Base-by-base conservation (phyloP, 345 rosid species). In the Syzygium grande region DNA sequence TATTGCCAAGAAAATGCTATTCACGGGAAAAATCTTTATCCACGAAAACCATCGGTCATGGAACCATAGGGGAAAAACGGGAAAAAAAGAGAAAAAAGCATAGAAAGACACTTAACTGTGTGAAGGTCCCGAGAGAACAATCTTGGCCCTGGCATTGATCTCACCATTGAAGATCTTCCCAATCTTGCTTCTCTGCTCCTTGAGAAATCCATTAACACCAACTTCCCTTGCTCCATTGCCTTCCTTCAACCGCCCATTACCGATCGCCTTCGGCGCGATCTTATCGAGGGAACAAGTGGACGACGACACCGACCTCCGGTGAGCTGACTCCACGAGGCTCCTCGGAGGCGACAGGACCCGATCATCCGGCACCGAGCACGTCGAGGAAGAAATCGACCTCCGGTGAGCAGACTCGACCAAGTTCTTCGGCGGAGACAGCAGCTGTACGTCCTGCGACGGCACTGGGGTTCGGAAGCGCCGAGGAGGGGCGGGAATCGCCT, bases 91-190 rank as follows among this genome's bases (percentile, higher is more conserved):
- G 29, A 19, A 52, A n/a, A 19, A 53, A 17, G 7, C 51, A 51
- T 52, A 52, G 59, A 53, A 38, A 27, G 86, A n/a, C 13, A 86
- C 94, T 88, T 54, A 91, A 95, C 97, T 94, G 92, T 94, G 92
- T 80, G 96, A 90, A 89, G 93, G 93, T 43, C 90, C 93, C 52
- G 97, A 93, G 87, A 95, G 94, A 88, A 95, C 88, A 84, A 95
- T 88, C 87, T 87, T 95, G 68, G 91, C 94, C 92, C 88, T 93
- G 54, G 86, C 88, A 87, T 89, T 79, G 86, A 87, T 38, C 84
- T 91, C 91, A 17, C 92, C 91, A 51, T 87, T 90, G 86, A 92
- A 77, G 29, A 94, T 89, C 90, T 87, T 92, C 49, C 90, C 91
- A 56, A 93, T 84, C 91, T 90, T 91, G 88, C 83, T 85, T 85